These are phyloP conservation scores for Galerina marginata DNA, from an alignment of 768 basidiomycete species.

Conservation along the genomic window DNA sequence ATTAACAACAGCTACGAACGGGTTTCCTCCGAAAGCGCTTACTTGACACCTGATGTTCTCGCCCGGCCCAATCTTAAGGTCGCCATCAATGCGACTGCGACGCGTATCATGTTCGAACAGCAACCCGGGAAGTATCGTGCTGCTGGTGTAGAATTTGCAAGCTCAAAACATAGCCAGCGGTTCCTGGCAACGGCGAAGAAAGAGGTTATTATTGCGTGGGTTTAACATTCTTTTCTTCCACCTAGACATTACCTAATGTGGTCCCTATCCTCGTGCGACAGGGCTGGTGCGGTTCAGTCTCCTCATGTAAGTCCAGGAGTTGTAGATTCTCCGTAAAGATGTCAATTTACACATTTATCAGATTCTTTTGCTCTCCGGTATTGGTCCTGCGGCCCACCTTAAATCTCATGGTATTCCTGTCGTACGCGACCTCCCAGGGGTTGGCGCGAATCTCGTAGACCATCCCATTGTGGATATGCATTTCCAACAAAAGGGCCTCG, in stretches of 20 bases:
- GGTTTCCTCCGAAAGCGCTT: conserved; percentile 69
- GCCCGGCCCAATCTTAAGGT: conserved; percentile 70
- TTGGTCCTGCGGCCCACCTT: conserved; percentile 72
- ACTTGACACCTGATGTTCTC: conserved; percentile 69
- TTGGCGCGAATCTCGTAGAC: conserved; percentile 78
- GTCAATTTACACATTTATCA: conserved; percentile 23
- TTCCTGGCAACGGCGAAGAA: conserved; percentile 52
- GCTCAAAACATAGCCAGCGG: conserved; percentile 22
- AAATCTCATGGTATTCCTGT: conserved; percentile 58
- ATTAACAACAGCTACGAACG: conserved; percentile 56
- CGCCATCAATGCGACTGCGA: conserved; percentile 59
- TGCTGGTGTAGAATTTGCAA: conserved; percentile 57
- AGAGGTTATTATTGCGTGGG: conserved; percentile 64
- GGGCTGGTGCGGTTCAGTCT: conserved; percentile 67
- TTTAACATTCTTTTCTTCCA: conserved; percentile 8
- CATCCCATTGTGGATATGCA: conserved; percentile 65
- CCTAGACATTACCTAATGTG: background rate
- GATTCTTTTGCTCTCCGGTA: conserved; percentile 77
- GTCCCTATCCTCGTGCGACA: conserved; percentile 24
- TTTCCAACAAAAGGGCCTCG: conserved; percentile 51
- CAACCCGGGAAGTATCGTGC: conserved; percentile 40
- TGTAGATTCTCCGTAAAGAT: background rate
- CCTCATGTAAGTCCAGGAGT: conserved; percentile 47
- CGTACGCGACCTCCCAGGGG: conserved; percentile 68
- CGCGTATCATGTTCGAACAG: conserved; percentile 59